Evolutionary conservation across 2,329 filamentous ascomycete species (phyloP).

Genomic region (Ophiosphaerella herpotricha): DNA sequence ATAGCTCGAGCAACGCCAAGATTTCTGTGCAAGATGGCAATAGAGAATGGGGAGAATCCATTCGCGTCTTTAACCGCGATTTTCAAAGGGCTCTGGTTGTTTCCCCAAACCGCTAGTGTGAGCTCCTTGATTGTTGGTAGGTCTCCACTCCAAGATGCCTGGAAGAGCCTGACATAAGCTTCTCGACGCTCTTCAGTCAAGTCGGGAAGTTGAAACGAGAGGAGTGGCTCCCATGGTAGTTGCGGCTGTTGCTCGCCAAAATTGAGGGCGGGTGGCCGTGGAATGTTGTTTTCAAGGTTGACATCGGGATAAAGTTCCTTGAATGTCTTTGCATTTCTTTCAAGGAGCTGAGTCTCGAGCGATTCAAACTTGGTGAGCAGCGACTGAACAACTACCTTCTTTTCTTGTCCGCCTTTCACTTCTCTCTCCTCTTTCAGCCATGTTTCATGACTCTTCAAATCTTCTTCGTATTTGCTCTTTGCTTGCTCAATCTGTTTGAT

Average conservation of each 20-base stretch:
- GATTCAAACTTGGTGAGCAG: slow-evolving; percentile 58
- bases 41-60: slow-evolving; percentile 65
- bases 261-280: neutral
- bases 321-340: slow-evolving; percentile 69
- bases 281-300: neutral
- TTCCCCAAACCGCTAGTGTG: slow-evolving; percentile 64
- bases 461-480: slow-evolving; percentile 43
- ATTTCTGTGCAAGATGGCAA: slow-evolving; percentile 71
- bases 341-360: slow-evolving; percentile 60
- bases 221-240: slow-evolving; percentile 15
- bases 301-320: slow-evolving; percentile 62
- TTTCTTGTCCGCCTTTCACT: slow-evolving; percentile 52
- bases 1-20: slow-evolving; percentile 66
- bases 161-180: slow-evolving; percentile 70
- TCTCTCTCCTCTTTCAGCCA: slow-evolving; percentile 19
- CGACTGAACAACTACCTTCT: slow-evolving; percentile 59
- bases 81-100: slow-evolving; percentile 60
- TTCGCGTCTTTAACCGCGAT: slow-evolving; percentile 62
- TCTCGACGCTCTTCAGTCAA: slow-evolving; percentile 59
- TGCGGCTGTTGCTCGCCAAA: slow-evolving; percentile 7
- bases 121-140: slow-evolving; percentile 67
- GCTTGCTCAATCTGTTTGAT: slow-evolving; percentile 48
- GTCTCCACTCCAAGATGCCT: slow-evolving; percentile 76
- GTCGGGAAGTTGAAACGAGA: slow-evolving; percentile 54
- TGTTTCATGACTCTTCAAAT: slow-evolving; percentile 37